A percentile compares a stretch with the other conserved stretches of the same genome.
Evolutionary conservation across 768 basidiomycete species (phyloP).

Genomic region (Lactifluus pinguis): DNA sequence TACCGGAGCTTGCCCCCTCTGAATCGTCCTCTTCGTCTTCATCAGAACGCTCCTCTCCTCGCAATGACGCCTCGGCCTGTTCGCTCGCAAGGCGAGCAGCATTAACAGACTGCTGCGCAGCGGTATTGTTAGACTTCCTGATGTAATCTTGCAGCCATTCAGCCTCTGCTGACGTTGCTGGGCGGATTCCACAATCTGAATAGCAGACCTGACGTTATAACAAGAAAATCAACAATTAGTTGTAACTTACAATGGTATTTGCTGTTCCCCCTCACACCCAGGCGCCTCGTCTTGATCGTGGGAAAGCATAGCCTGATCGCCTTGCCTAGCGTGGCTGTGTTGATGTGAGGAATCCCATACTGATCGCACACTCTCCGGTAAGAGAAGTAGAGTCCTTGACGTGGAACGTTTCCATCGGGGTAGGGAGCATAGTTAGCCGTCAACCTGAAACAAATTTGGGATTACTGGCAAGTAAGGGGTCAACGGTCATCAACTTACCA

Average conservation of each 20-base stretch:
- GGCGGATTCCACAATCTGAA: constrained; percentile 85
- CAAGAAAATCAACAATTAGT: constrained; percentile 23
- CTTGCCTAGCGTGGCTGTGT: constrained; percentile 92
- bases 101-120: constrained; percentile 65
- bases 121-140: constrained; percentile 81
- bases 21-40: constrained; percentile 87
- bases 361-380: constrained; percentile 87
- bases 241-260: constrained; percentile 83
- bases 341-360: constrained; percentile 89
- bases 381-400: constrained; percentile 90
- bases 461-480: background rate
- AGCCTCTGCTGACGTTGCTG: constrained; percentile 83
- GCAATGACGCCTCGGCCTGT: constrained; percentile 48
- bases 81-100: constrained; percentile 67
- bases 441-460: constrained; percentile 41
- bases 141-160: constrained; percentile 91
- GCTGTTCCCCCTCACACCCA: constrained; percentile 90
- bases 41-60: constrained; percentile 64
- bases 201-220: constrained; percentile 19
- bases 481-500: constrained; percentile 44
- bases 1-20: constrained; percentile 55
- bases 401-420: constrained; percentile 87
- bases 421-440: constrained; percentile 86
- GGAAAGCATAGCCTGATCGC: constrained; percentile 90
- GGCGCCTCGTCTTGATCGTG: constrained; percentile 87